Evolutionary conservation across 2,329 filamentous ascomycete species (phyloP).

Genomic region (Lecanicillium sp.): DNA sequence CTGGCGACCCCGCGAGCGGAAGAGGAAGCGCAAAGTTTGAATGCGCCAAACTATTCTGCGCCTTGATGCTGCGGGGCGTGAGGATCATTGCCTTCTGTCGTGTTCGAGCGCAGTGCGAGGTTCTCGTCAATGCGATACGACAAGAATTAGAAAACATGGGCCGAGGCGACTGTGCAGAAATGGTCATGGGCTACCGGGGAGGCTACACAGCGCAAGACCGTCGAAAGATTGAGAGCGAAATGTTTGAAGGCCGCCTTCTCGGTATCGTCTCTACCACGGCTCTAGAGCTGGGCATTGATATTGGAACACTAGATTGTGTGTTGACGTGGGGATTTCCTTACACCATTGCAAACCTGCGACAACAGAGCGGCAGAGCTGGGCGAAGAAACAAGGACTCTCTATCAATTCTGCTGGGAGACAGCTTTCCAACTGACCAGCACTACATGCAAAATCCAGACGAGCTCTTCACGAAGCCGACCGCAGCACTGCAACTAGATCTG

Average conservation of each 20-base stretch:
- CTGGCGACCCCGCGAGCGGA: conserved; percentile 77
- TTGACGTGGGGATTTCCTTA: conserved; percentile 93
- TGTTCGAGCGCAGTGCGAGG: conserved; percentile 81
- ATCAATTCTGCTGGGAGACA: conserved; percentile 81
- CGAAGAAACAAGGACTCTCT: conserved; percentile 89
- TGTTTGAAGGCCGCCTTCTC: conserved; percentile 92
- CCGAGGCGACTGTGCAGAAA: conserved; percentile 62
- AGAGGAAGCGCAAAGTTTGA: conserved; percentile 77
- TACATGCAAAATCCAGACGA: conserved; percentile 97
- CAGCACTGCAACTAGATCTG: conserved; percentile 84
- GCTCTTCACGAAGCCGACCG: conserved; percentile 86
- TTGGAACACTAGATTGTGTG: conserved; percentile 88
- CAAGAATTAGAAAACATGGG: conserved; percentile 68
- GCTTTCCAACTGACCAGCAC: conserved; percentile 85
- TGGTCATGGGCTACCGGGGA: conserved; percentile 93
- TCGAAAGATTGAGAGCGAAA: conserved; percentile 81
- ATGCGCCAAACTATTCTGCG: conserved; percentile 84
- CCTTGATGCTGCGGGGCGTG: conserved; percentile 80
- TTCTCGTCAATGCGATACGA: conserved; percentile 71
- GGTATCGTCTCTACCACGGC: conserved; percentile 93
- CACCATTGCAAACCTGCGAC: conserved; percentile 86
- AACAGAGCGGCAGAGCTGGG: conserved; percentile 90
- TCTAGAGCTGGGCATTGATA: conserved; percentile 89
- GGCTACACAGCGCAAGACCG: conserved; percentile 91
- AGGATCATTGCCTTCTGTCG: conserved; percentile 90